These are phyloP conservation scores for Aotearoamyces nothofagi DNA, from an alignment of 2,329 filamentous ascomycete genomes.

Conservation along the genomic window DNA sequence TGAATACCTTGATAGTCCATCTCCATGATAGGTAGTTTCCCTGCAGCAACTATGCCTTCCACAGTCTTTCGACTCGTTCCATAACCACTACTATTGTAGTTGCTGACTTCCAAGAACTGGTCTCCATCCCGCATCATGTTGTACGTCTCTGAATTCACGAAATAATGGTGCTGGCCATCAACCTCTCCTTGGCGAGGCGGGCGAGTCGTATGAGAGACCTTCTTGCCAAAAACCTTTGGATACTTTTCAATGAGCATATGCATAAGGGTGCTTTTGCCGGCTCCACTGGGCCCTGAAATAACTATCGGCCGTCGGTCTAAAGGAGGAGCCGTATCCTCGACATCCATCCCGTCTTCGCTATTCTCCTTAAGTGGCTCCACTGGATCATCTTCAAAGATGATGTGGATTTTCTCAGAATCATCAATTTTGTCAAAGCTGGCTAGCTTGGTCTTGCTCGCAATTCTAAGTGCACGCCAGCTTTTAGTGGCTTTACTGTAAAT, in stretches of 20 bases:
- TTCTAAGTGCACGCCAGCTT: conserved; percentile 75
- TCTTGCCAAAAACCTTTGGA: conserved; percentile 47
- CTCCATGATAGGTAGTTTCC: conserved; percentile 44
- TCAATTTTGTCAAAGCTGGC: conserved; percentile 78
- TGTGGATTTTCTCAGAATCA: conserved; percentile 54
- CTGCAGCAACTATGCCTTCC: conserved; percentile 32
- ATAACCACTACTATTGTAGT: conserved; percentile 32
- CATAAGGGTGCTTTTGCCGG: conserved; percentile 48
- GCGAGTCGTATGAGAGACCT: conserved; percentile 39
- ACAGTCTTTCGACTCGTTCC: conserved; percentile 39
- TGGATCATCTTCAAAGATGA: conserved; percentile 34
- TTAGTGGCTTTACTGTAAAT: conserved; percentile 71
- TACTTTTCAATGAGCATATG: conserved; percentile 47
- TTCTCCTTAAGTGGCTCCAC: conserved; percentile 22
- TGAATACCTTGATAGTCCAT: conserved; percentile 33
- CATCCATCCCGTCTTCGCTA: conserved; percentile 21
- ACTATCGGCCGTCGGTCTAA: conserved; percentile 41
- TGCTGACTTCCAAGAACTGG: conserved; percentile 39
- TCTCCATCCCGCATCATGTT: conserved; percentile 43
- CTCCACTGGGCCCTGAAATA: conserved; percentile 47
- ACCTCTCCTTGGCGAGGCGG: conserved; percentile 31
- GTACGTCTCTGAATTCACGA: conserved; percentile 39
- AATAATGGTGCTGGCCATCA: conserved; percentile 36
- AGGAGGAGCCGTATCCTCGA: conserved; percentile 23
- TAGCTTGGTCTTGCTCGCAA: conserved; percentile 61